Evolutionary conservation across 805 yeast species (phyloP).

Genomic region (Wickerhamomyces queroliae): DNA sequence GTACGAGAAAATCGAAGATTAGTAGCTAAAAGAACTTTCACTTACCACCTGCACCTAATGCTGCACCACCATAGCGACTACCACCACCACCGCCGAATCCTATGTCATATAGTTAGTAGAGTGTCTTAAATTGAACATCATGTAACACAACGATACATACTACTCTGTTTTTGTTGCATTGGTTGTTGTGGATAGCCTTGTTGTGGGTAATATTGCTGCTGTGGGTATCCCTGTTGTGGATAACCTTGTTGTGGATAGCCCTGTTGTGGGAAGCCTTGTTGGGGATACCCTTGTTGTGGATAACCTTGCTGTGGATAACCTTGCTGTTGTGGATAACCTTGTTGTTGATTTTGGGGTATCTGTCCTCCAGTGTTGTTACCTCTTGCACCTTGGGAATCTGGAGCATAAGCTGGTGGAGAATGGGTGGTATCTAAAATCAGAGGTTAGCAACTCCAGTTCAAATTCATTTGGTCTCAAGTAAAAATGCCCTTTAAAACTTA

Average conservation of each 20-base stretch:
- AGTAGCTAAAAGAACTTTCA: background rate
- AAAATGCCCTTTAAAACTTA: background rate
- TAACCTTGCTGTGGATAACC: conserved; percentile 11
- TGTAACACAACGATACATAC: no score
- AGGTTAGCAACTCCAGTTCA: conserved; percentile 9
- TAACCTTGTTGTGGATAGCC: conserved; percentile 19
- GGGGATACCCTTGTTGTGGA: conserved; percentile 10
- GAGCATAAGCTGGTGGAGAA: conserved; percentile 38
- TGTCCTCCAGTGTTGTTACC: conserved; percentile 5
- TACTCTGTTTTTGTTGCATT: no score
- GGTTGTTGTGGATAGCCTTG: conserved; percentile 24
- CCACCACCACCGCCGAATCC: conserved; percentile 22
- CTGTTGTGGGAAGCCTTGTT: conserved; percentile 16
- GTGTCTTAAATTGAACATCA: no score
- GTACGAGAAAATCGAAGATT: background rate
- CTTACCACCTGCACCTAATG: conserved; percentile 19
- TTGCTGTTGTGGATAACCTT: conserved; percentile 10
- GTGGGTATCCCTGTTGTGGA: conserved; percentile 13
- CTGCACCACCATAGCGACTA: conserved; percentile 20
- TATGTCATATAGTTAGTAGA: background rate
- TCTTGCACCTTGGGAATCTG: conserved; percentile 3
- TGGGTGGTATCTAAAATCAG: conserved; percentile 13
- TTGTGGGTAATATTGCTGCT: conserved; percentile 8
- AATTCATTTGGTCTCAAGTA: conserved; percentile 11
- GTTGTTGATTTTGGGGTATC: conserved; percentile 13